Evolutionary conservation across 1,139 yeast species (phyloP).

Genomic region (Candida pseudocylindracea): DNA sequence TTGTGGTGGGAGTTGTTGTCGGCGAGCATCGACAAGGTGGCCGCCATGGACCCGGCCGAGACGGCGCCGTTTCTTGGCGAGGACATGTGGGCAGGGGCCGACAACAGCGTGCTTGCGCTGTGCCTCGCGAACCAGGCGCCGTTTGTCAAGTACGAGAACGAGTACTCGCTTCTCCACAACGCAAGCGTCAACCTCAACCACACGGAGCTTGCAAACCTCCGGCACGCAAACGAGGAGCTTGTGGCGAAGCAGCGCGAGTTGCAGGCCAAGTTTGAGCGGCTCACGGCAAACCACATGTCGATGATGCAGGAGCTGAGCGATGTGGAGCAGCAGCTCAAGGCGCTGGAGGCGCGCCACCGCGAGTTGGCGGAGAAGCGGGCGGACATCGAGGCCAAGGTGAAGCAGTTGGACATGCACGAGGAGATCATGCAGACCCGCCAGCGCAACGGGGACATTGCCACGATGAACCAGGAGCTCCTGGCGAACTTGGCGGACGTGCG

Average conservation of each 20-base stretch:
- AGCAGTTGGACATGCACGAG: no score
- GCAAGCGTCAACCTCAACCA: constrained; percentile 17
- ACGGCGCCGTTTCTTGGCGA: constrained; percentile 7
- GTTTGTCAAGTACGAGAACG: constrained; percentile 20
- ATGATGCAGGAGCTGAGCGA: no score
- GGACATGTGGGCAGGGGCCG: constrained; percentile 5
- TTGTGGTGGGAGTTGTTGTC: constrained; percentile 9
- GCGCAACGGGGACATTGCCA: no score
- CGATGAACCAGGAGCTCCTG: no score
- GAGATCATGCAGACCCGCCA: no score
- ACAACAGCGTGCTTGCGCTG: neutral
- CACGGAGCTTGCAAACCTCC: constrained; percentile 16
- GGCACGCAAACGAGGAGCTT: constrained; percentile 16
- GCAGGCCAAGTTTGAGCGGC: constrained; percentile 9
- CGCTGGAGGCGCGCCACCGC: no score
- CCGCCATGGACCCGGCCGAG: constrained; percentile 10
- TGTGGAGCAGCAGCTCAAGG: no score
- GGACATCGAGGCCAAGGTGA: no score
- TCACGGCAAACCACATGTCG: no score
- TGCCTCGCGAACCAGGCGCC: constrained; percentile 6
- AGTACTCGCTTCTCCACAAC: constrained; percentile 17
- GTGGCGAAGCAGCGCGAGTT: constrained; percentile 9
- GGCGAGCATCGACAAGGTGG: constrained; percentile 6
- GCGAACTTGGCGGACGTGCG: no score
- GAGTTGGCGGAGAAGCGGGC: no score